A percentile compares a stretch with the other conserved stretches of the same genome.
Conservation (phyloP, 176 grass and related monocot species). For the Themeda triandra region DNA sequence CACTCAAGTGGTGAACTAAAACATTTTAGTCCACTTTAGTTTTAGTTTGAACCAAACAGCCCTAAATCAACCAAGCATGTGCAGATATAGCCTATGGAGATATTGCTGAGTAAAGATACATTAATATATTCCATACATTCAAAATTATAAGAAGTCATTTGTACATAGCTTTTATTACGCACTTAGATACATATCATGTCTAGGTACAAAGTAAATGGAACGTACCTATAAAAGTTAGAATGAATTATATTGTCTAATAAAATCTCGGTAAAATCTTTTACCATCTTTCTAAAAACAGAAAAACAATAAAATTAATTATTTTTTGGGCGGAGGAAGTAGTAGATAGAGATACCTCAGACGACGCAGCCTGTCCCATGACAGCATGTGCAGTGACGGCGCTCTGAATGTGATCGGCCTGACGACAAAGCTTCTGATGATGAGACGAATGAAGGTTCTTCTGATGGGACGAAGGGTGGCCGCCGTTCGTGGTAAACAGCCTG, state of each 20-base stretch:
- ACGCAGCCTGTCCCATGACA: not conserved
- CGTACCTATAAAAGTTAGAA: not conserved
- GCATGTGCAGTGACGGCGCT: not conserved
- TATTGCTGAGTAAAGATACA: not conserved
- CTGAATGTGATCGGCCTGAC: not conserved
- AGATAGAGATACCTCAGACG: slow-evolving; percentile 3
- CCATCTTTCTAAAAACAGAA: no score
- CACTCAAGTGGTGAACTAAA: no score
- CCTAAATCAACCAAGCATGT: not conserved
- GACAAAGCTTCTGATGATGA: not conserved
- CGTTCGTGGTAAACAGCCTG: slow-evolving; percentile 11
- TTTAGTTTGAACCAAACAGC: no score
- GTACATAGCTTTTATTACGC: not conserved
- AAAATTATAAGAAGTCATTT: no score
- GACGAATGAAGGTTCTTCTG: not conserved
- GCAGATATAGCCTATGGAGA: not conserved
- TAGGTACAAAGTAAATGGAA: not conserved
- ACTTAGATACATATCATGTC: not conserved
- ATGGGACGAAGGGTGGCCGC: not conserved
- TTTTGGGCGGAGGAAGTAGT: no score
- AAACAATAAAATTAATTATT: no score
- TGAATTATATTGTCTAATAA: no score
- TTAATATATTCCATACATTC: no score
- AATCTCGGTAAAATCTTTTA: no score
- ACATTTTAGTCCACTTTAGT: no score